phyloP scores from a whole-genome alignment of 164 flowering plant genomes.

The Cinnamomum chago region DNA sequence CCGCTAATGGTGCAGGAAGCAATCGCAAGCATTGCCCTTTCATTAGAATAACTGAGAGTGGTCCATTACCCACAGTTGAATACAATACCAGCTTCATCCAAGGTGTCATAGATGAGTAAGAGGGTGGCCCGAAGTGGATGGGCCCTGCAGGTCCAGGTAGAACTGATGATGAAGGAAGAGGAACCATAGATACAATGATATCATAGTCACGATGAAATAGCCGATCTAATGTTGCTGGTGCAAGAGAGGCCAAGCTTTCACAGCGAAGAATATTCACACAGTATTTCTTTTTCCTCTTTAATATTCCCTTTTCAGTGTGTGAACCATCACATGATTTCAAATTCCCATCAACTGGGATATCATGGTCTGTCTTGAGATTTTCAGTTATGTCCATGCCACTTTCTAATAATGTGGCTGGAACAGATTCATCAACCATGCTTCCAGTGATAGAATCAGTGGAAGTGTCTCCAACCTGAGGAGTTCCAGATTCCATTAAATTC shows the following conservation, averaged over 20 bases:
- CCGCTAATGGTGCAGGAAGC: slow-evolving; percentile 96
- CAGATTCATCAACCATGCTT: slow-evolving; percentile 19
- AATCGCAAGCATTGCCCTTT: slow-evolving; percentile 89
- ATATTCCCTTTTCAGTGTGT: slow-evolving; percentile 29
- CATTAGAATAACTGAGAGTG: slow-evolving; percentile 89
- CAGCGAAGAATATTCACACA: slow-evolving; percentile 93
- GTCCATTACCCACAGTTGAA: slow-evolving; percentile 70
- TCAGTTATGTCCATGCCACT: slow-evolving; percentile 24
- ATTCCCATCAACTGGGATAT: slow-evolving; percentile 36
- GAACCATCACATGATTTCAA: slow-evolving; percentile 28
- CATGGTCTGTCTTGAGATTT: slow-evolving; percentile 21
- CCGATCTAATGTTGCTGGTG: slow-evolving; percentile 78
- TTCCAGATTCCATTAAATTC: slow-evolving; percentile 14
- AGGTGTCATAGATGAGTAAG: slow-evolving; percentile 89
- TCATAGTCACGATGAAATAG: slow-evolving; percentile 90
- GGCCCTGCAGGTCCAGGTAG: slow-evolving; percentile 91
- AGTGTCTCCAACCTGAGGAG: slow-evolving; percentile 22
- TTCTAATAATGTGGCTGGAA: slow-evolving; percentile 21
- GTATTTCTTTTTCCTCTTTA: slow-evolving; percentile 49
- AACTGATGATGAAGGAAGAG: slow-evolving; percentile 85
- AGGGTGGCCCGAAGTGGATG: slow-evolving; percentile 95
- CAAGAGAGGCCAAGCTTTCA: slow-evolving; percentile 92
- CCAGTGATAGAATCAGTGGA: slow-evolving; percentile 24
- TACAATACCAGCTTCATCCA: slow-evolving; percentile 96
- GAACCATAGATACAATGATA: slow-evolving; percentile 86